A percentile compares a stretch with the other conserved stretches of the same genome.
These are phyloP conservation scores for Podospora pseudopauciseta DNA, from an alignment of 495 filamentous ascomycete genomes.

Conservation along the genomic window DNA sequence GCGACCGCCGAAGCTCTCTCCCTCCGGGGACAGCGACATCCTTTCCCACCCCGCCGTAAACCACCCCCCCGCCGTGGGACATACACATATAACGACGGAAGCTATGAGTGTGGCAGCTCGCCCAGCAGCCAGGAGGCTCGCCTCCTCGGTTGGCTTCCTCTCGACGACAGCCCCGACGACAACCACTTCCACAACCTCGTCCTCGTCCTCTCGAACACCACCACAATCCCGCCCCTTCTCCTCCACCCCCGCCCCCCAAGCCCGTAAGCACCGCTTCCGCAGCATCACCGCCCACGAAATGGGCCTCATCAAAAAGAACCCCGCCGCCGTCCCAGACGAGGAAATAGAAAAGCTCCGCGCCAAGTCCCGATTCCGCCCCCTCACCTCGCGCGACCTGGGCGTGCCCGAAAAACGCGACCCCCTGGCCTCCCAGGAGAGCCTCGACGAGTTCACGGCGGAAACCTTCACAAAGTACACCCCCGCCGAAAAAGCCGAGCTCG, in stretches of 20 bases:
- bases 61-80: too few species aligned
- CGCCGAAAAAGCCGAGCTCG: constrained; percentile 61
- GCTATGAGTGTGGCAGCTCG: constrained; percentile 36
- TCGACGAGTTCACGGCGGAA: constrained; percentile 43
- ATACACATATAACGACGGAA: constrained; percentile 1
- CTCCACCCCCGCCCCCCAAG: constrained; percentile 33
- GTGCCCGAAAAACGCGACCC: background rate
- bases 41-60: background rate
- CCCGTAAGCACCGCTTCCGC: constrained; percentile 25
- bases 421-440: constrained; percentile 34
- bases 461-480: constrained; percentile 62
- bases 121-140: constrained; percentile 32
- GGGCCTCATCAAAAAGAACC: too few species aligned
- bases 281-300: too few species aligned
- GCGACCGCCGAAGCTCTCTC: background rate
- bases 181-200: background rate
- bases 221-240: constrained; percentile 27
- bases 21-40: background rate
- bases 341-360: too few species aligned
- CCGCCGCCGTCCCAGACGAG: too few species aligned
- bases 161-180: constrained; percentile 17
- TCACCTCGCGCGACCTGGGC: constrained; percentile 44
- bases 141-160: constrained; percentile 21
- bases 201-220: constrained; percentile 2
- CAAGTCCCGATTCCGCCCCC: constrained; percentile 41